Percentiles rank a stretch among this genome's conserved stretches.
These are phyloP conservation scores for Scleroderma citrinum DNA, from an alignment of 768 basidiomycete species.

Conservation along the genomic window DNA sequence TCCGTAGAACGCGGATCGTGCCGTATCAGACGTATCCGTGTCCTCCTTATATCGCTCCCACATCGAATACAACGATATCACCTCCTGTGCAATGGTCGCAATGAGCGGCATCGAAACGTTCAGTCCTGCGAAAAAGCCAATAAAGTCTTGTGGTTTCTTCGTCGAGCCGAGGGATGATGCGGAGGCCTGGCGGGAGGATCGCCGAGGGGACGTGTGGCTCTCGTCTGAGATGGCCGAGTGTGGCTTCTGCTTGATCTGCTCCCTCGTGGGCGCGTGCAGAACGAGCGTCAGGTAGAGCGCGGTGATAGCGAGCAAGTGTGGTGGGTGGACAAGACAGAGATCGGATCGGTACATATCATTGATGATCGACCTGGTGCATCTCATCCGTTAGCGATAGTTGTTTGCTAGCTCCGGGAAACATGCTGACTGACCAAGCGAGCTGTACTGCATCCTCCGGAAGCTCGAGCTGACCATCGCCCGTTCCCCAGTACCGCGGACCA, in stretches of 20 bases:
- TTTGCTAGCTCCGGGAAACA: not conserved
- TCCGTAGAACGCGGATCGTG: conserved; percentile 13
- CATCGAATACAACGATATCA: conserved; percentile 80
- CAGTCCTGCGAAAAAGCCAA: conserved; percentile 79
- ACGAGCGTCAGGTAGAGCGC: conserved; percentile 86
- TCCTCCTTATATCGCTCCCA: conserved; percentile 85
- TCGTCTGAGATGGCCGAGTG: conserved; percentile 12
- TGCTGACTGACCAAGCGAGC: conserved; percentile 76
- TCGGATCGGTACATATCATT: conserved; percentile 96
- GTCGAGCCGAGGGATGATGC: conserved; percentile 21
- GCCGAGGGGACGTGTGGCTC: conserved; percentile 36
- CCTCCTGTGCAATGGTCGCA: conserved; percentile 84
- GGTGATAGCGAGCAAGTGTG: conserved; percentile 89
- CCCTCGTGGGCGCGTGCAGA: conserved; percentile 56
- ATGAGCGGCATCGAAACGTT: conserved; percentile 81
- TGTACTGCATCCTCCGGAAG: conserved; percentile 75
- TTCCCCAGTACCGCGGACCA: conserved; percentile 68
- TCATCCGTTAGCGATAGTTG: not conserved
- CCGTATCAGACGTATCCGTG: conserved; percentile 31
- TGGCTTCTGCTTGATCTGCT: conserved; percentile 36
- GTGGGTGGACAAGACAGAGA: conserved; percentile 90
- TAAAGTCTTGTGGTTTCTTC: conserved; percentile 55
- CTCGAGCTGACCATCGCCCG: conserved; percentile 72
- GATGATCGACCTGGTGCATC: conserved; percentile 90
- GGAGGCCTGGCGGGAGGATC: conserved; percentile 47